Base-by-base conservation (phyloP, 306 rosid genomes). In the Oxytropis ochrocephala region DNA sequence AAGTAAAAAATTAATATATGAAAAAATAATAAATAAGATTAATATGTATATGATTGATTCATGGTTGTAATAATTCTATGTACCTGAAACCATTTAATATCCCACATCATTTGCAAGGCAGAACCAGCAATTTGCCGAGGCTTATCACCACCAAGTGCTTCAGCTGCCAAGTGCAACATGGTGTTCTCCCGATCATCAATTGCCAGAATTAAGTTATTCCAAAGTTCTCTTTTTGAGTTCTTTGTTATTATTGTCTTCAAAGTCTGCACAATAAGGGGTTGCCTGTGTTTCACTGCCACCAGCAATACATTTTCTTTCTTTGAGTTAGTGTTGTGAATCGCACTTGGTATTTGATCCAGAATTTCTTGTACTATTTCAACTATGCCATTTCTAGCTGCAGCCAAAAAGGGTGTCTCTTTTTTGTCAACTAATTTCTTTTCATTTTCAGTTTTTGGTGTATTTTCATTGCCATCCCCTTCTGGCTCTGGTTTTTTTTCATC, bases 11-110 rank as follows among this genome's bases (percentile, higher is more conserved):
- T 38, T 24, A 24, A 24, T 24, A 24, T 24, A 24, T 24, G 29
- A 24, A 24, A 24, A 21, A 24, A 38, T 35, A 38, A 6, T 38
- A 38, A 35, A 38, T 7, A 38, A 38, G 3, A 38, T 38, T 6
- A n/a, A n/a, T n/a, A 38, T 38, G 3, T 38, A 38, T 38, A 38
- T 33, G 38, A 8, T 38, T 0, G 2, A 35, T 35, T 7, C 39
- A 35, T 35, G 39, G 6, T 24, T 24, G 29, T 24, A 24, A 24
- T 33, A 8, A 8, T 7, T 38, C 1, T 6, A 38, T 38, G 6
- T 75, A 80, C 83, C 83, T 79, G 64, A 64, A 61, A 83, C 87
- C 87, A 83, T 33, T 77, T 80, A 5, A 83, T 65, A 36, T 83
- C 84, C 87, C 82, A 79, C 63, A 73, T 63, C 87, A 79, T 72